Percentiles rank a stretch among this genome's conserved stretches.
Evolutionary conservation across 2,329 filamentous ascomycete species (phyloP).

Genomic region (Diplodia scrobiculata): DNA sequence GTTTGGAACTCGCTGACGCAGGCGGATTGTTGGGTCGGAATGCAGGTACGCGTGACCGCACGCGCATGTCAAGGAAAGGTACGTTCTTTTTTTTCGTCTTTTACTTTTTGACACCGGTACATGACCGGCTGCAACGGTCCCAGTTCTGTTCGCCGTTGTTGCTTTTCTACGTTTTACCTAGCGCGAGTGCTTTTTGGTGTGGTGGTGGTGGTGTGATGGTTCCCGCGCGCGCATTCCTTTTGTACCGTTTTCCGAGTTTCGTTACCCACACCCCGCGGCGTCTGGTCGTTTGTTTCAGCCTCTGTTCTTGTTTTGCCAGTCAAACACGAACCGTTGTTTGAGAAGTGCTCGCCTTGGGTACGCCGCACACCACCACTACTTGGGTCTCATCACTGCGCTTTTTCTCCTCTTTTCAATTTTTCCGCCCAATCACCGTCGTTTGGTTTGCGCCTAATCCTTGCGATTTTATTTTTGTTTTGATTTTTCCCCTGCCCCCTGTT

Average conservation of each 20-base stretch:
- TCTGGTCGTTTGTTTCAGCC: background rate
- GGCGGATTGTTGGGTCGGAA: background rate
- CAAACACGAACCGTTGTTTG: background rate
- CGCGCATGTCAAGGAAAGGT: slow-evolving; percentile 31
- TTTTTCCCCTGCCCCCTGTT: background rate
- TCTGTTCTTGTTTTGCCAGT: background rate
- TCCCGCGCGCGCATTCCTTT: background rate
- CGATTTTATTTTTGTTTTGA: background rate
- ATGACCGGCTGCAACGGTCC: background rate
- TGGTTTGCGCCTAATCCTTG: background rate
- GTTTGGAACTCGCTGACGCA: slow-evolving; percentile 5
- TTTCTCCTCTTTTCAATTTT: background rate
- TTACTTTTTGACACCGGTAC: background rate
- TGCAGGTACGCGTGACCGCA: slow-evolving; percentile 30
- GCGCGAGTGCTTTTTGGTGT: background rate
- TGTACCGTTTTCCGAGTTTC: background rate
- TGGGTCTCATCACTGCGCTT: background rate
- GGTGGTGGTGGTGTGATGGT: background rate
- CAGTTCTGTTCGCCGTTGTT: background rate
- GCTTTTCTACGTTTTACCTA: background rate
- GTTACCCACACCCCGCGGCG: background rate
- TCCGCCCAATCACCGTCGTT: background rate
- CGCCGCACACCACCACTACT: background rate
- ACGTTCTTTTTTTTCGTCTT: background rate
- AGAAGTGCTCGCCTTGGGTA: background rate